A percentile compares a stretch with the other conserved stretches of the same genome.
Conservation (phyloP, 495 filamentous ascomycete genomes). For the Aspergillus incahuasiensis region DNA sequence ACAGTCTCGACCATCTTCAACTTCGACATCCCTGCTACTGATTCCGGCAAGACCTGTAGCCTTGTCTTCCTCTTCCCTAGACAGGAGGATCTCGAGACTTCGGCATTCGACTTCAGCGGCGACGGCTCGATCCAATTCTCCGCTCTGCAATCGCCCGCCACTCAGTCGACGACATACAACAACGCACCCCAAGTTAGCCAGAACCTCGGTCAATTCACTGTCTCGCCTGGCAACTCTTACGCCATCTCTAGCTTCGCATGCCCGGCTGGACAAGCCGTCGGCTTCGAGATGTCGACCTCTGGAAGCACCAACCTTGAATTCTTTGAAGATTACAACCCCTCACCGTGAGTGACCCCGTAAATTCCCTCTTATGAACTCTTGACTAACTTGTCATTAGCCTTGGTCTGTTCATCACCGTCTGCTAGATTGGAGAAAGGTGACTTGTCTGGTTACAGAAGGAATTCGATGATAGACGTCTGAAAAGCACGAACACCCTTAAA, state of each 20-base stretch:
- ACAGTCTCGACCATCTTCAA: conserved; percentile 61
- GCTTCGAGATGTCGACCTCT: conserved; percentile 48
- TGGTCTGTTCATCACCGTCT: conserved; percentile 59
- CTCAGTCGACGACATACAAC: conserved; percentile 44
- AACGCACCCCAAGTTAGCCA: conserved; percentile 42
- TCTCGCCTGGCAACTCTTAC: conserved; percentile 55
- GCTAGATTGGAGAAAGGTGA: conserved; percentile 33
- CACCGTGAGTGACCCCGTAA: conserved; percentile 38
- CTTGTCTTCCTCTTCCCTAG: conserved; percentile 64
- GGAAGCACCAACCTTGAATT: conserved; percentile 54
- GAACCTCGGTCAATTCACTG: conserved; percentile 43
- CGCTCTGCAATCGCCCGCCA: conserved; percentile 37
- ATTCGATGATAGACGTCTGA: neutral
- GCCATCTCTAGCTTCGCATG: conserved; percentile 53
- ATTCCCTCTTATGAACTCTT: neutral
- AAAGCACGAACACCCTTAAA: neutral
- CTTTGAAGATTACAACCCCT: conserved; percentile 59
- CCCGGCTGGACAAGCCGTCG: conserved; percentile 46
- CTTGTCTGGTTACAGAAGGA: neutral
- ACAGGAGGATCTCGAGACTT: conserved; percentile 47
- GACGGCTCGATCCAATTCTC: conserved; percentile 53
- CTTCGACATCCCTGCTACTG: conserved; percentile 57
- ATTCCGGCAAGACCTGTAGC: conserved; percentile 55
- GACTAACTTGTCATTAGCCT: conserved; percentile 36
- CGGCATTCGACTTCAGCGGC: conserved; percentile 53